Evolutionary conservation across 192 early-diverging fungal species (phyloP), one percentile per base, ranked within the genome.

Genomic region (Podila epigama): DNA sequence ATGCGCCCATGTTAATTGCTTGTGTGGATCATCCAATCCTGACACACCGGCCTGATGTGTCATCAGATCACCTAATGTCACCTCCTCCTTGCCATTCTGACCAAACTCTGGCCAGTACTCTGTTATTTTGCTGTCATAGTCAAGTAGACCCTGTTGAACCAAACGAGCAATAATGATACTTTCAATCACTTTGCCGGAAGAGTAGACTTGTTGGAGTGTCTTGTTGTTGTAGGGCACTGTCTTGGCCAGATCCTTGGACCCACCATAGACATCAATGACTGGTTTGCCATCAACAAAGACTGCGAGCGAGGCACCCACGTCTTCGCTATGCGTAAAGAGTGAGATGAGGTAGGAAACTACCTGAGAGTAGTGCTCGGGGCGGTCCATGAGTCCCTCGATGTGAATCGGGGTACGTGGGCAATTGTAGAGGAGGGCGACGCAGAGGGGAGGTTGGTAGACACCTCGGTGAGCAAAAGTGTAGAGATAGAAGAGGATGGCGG

Each of bases 91-190:
- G 67, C 86, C 87, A 31, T 89, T 88, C 61, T 84, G 83, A 2
- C 78, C 90, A 69, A 93, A 93, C 69, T 92, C 90, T 1, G 92
- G 91, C 92, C 92, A 93, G 60, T 89, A 86, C 13, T 82, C 78
- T 2, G 83, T 50, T 40, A 93, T 81, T 22, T 55, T 65, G 35
- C 81, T 73, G 40, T 80, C 57, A 62, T 88, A 92, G n/a, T 75
- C 35, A 5, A 93, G 36, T 18, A 61, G 50, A 25, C 85, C 86
- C 60, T 85, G 66, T 27, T 89, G 84, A 7, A 93, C 86, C 44
- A 92, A 39, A 34, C 85, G 77, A 5, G 86, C 81, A 32, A 92
- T 62, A 5, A 92, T 85, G 31, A 91, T 79, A 15, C 83, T 72
- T 61, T 88, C 86, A 63, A 93, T 72, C 13, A 68, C 79, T 69